Conservation (phyloP, 2,329 filamentous ascomycete genomes). For the Fonsecaea monophora region DNA sequence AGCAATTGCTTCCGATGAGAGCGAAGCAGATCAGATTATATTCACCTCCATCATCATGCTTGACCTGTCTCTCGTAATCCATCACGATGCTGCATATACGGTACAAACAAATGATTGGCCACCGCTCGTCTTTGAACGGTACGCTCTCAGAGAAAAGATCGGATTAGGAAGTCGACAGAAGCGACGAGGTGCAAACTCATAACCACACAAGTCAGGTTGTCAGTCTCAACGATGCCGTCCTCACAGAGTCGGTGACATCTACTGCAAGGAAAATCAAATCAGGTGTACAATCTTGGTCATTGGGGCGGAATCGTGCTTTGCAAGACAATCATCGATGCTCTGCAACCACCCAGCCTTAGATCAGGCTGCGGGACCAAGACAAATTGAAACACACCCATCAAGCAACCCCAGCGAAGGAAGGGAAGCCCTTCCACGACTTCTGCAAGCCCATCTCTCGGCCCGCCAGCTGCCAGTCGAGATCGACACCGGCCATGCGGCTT, state of each 20-base stretch:
- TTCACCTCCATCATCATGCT: neutral
- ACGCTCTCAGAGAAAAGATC: neutral
- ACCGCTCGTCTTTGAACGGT: neutral
- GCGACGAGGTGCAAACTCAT: neutral
- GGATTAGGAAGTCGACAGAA: neutral
- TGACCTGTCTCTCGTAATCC: neutral
- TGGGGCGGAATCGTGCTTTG: neutral
- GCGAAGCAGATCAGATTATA: neutral
- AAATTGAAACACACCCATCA: constrained; percentile 15
- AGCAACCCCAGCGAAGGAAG: constrained; percentile 19
- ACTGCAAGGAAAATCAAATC: constrained; percentile 14
- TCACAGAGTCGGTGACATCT: neutral
- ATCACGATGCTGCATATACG: neutral
- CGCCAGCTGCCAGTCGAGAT: constrained; percentile 27
- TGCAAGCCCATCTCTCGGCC: constrained; percentile 12
- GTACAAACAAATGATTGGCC: neutral
- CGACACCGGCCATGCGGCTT: constrained; percentile 20
- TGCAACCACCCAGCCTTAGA: constrained; percentile 16
- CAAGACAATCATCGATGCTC: neutral
- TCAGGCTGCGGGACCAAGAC: constrained; percentile 17
- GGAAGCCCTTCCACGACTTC: constrained; percentile 15
- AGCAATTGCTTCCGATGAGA: neutral
- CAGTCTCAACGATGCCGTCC: constrained; percentile 2
- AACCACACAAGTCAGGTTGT: neutral
- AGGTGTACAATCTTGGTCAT: neutral